Evolutionary conservation across 306 rosid genomes (phyloP).

Genomic region (Ormosia emarginata): DNA sequence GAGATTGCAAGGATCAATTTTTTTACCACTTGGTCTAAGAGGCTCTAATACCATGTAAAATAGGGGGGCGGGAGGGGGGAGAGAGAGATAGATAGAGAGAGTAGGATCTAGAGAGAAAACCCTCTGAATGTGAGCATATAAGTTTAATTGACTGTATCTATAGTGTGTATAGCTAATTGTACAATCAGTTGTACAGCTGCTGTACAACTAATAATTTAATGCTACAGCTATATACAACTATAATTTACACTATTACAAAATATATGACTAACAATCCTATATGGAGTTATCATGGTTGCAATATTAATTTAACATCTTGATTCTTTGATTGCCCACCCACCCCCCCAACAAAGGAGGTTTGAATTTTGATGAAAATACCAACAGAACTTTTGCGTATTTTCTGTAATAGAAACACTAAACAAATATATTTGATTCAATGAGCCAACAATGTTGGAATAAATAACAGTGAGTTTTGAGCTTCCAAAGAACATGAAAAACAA

Average conservation of each 20-base stretch:
- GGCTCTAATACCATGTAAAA: not conserved
- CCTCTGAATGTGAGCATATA: not conserved
- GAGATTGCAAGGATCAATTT: not conserved
- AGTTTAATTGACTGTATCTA: not conserved
- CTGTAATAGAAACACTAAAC: not conserved
- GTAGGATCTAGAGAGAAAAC: not conserved
- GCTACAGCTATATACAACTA: not conserved
- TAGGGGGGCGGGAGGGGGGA: not conserved
- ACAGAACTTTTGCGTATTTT: not conserved
- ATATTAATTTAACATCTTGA: not conserved
- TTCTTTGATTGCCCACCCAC: not conserved
- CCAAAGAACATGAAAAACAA: not conserved
- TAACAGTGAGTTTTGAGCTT: not conserved
- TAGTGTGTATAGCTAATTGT: not conserved
- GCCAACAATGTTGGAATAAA: not conserved
- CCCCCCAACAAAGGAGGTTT: not conserved
- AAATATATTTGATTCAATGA: not conserved
- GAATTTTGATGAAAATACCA: not conserved
- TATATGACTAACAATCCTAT: not conserved
- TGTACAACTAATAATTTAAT: not conserved
- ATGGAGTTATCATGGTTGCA: not conserved
- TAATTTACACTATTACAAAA: not conserved
- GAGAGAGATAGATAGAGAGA: too few relatives aligned
- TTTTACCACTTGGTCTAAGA: not conserved
- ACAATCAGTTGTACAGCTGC: not conserved